Evolutionary conservation across 345 rosid genomes (phyloP).

Genomic region (Camelina sativa): DNA sequence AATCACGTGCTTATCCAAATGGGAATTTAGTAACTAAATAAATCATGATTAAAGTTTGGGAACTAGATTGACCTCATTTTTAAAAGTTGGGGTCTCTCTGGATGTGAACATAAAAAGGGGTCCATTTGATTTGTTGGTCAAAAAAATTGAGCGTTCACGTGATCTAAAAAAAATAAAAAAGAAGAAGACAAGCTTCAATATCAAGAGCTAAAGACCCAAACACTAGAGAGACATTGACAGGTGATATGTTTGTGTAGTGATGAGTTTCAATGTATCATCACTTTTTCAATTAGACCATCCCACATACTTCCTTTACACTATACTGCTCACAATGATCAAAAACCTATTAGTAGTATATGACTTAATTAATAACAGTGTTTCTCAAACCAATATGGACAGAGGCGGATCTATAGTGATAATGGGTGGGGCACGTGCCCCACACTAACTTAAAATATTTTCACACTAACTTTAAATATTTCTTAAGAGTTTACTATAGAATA

Average conservation of each 20-base stretch:
- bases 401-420: too few relatives aligned
- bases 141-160: conserved; percentile 38
- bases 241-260: conserved; percentile 38
- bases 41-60: conserved; percentile 25
- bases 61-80: conserved; percentile 34
- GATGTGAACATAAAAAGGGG: conserved; percentile 38
- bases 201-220: conserved; percentile 40
- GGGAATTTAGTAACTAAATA: neutral
- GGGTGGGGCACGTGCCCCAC: too few relatives aligned
- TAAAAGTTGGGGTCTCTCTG: conserved; percentile 8
- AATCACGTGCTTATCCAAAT: conserved; percentile 37
- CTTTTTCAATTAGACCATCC: conserved; percentile 36
- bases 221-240: conserved; percentile 39
- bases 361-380: neutral
- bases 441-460: too few relatives aligned
- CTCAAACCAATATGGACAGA: neutral
- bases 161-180: conserved; percentile 10
- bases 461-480: too few relatives aligned
- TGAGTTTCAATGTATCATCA: conserved; percentile 40
- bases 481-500: too few relatives aligned
- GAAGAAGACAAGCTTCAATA: conserved; percentile 41
- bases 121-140: conserved; percentile 40
- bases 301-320: conserved; percentile 35
- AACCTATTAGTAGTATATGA: neutral
- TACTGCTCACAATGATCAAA: conserved; percentile 25